These are phyloP conservation scores for Auricularia auricula-judae DNA, from an alignment of 768 basidiomycete genomes.

Conservation along the genomic window DNA sequence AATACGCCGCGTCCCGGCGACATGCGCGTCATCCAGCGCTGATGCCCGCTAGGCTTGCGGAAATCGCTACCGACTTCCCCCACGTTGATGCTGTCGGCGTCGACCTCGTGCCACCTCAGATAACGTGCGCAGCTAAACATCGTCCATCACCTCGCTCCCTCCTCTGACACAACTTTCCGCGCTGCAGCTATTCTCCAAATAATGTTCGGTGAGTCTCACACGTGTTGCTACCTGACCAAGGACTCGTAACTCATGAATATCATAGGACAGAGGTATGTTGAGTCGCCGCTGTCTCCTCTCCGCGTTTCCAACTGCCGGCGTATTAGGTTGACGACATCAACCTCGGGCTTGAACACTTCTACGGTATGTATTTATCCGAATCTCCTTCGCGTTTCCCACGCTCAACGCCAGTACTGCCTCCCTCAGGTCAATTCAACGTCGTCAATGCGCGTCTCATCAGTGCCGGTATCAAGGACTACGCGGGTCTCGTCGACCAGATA, in stretches of 20 bases:
- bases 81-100: slow-evolving; percentile 59
- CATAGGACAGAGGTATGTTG: background rate
- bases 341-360: slow-evolving; percentile 73
- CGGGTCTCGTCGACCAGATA: slow-evolving; percentile 53
- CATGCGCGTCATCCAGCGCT: slow-evolving; percentile 1
- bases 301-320: slow-evolving; percentile 5
- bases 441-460: slow-evolving; percentile 63
- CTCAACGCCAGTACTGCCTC: slow-evolving; percentile 20
- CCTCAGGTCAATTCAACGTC: slow-evolving; percentile 49
- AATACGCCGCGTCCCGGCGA: slow-evolving; percentile 10
- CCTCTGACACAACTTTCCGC: background rate
- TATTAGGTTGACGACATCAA: slow-evolving; percentile 74
- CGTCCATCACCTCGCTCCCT: slow-evolving; percentile 1
- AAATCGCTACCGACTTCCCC: slow-evolving; percentile 63
- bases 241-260: background rate
- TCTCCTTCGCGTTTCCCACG: slow-evolving; percentile 54
- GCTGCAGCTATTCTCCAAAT: background rate
- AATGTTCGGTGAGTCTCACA: background rate
- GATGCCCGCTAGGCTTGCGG: slow-evolving; percentile 48
- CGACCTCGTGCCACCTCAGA: slow-evolving; percentile 73
- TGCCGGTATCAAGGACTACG: slow-evolving; percentile 68
- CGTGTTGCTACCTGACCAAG: background rate
- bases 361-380: slow-evolving; percentile 56
- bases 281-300: slow-evolving; percentile 4
- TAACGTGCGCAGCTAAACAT: slow-evolving; percentile 33